Conservation (phyloP, 768 basidiomycete species). For the Leucosporidium creatinivorum region DNA sequence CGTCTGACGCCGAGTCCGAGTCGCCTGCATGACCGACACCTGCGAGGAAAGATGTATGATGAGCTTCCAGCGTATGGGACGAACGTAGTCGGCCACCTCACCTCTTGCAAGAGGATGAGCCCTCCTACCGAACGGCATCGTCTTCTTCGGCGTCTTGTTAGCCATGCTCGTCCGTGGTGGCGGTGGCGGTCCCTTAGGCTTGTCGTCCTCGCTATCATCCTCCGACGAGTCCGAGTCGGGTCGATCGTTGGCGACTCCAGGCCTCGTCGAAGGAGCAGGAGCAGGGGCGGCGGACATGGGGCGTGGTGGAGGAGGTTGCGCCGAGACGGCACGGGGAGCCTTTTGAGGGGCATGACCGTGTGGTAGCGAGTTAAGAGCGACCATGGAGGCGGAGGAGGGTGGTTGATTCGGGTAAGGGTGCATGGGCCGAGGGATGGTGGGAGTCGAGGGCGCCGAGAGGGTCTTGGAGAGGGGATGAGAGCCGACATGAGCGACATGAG, state of each 20-base stretch:
- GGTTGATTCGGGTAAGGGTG: neutral
- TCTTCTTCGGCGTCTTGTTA: constrained; percentile 9
- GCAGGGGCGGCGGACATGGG: no score
- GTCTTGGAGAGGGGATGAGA: constrained; percentile 30
- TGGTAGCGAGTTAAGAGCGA: neutral
- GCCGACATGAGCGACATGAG: constrained; percentile 9
- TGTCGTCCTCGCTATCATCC: constrained; percentile 3
- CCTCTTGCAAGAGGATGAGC: neutral
- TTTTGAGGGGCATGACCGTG: neutral
- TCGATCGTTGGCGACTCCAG: constrained; percentile 1
- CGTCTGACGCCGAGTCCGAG: constrained; percentile 5
- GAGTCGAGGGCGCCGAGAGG: constrained; percentile 13
- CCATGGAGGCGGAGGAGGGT: neutral
- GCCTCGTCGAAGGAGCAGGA: neutral
- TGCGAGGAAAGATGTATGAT: neutral
- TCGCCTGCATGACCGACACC: neutral
- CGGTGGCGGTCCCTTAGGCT: neutral
- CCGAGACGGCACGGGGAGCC: no score
- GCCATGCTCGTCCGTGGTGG: neutral
- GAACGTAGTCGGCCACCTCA: neutral
- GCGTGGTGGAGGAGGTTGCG: no score
- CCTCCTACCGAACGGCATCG: neutral
- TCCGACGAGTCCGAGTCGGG: constrained; percentile 16
- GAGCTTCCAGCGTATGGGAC: neutral
- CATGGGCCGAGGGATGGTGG: neutral